Base-by-base conservation (phyloP, 495 filamentous ascomycete genomes). In the Podospora anserina region DNA sequence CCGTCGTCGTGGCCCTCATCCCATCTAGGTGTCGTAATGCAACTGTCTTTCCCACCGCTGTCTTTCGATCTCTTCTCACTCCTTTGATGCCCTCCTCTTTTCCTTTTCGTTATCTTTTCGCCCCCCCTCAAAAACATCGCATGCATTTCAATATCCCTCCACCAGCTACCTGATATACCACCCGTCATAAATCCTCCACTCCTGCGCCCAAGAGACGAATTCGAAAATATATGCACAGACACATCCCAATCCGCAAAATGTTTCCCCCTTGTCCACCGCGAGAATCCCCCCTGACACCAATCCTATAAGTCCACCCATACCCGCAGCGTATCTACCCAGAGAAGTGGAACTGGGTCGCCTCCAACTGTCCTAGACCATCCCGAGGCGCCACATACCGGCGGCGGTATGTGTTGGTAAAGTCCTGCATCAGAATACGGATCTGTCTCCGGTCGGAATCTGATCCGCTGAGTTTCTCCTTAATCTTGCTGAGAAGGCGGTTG, bases 381-480 rank as follows among this genome's bases (percentile, higher is more conserved):
- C 94, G 80, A n/a, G 94, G 94, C 23, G 94, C 94, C 15, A 99
- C 91, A 78, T 99, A 97, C 71, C 96, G 85, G 71, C 96, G 82
- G 55, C 95, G 88, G 76, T 98, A 99, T 53, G 87, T 90, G 72
- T 93, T 97, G 6, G 96, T 97, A 76, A 99, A 99, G 79, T 99
- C 92, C 83, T 98, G 96, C 49, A 99, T 84, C 3, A 97, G 85
- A 44, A 86, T 87, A 23, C 96, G 86, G 55, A 99, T 90, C 79
- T 91, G 91, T 61, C 92, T 83, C n/a, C 90, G 69, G 26, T 80
- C 79, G 3, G 68, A 80, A 70, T 94, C 92, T n/a, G 87, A 84
- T 55, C 83, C 82, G 67, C 88, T 83, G 5, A 96, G 84, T 75
- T 88, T 88, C 69, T 89, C 86, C 64, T 82, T 85, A 66, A 94